Evolutionary conservation across 495 filamentous ascomycete genomes (phyloP).

Genomic region (Neurospora sp.): DNA sequence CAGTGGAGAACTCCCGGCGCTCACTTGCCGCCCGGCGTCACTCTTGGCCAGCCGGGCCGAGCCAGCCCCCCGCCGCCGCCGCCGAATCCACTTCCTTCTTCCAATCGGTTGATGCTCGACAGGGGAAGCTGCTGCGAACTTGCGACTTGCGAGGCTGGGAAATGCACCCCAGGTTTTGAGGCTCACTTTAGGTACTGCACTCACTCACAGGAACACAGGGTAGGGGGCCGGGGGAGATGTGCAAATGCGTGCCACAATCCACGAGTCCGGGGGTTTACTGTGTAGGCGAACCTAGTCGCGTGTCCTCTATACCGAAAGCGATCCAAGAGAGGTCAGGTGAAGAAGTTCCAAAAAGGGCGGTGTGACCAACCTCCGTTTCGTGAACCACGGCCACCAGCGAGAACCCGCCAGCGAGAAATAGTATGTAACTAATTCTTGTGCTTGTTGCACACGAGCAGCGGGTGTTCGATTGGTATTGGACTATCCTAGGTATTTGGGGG

Average conservation of each 20-base stretch:
- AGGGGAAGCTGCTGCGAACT: not conserved
- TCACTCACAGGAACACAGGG: not conserved
- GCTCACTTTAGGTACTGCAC: not conserved
- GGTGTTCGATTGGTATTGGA: not conserved
- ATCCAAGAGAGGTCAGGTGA: not conserved
- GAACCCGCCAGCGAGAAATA: not conserved
- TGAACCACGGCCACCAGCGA: not conserved
- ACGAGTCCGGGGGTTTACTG: not conserved
- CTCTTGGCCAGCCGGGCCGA: not conserved
- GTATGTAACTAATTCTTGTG: not conserved
- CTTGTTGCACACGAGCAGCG: not conserved
- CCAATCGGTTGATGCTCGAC: not conserved
- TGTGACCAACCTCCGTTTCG: not conserved
- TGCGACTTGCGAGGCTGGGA: not conserved
- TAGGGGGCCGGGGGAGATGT: not conserved
- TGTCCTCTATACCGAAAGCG: not conserved
- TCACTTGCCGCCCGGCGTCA: not conserved
- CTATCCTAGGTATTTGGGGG: not conserved
- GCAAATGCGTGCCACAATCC: not conserved
- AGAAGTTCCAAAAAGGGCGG: not conserved
- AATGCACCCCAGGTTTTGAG: slow-evolving; percentile 1
- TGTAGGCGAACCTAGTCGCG: not conserved
- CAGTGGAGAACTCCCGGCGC: not conserved
- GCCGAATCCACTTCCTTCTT: not conserved
- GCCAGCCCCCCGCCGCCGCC: not conserved